Conservation (phyloP, 1,284 basidiomycete species). For the Anthracocystis setariae region DNA sequence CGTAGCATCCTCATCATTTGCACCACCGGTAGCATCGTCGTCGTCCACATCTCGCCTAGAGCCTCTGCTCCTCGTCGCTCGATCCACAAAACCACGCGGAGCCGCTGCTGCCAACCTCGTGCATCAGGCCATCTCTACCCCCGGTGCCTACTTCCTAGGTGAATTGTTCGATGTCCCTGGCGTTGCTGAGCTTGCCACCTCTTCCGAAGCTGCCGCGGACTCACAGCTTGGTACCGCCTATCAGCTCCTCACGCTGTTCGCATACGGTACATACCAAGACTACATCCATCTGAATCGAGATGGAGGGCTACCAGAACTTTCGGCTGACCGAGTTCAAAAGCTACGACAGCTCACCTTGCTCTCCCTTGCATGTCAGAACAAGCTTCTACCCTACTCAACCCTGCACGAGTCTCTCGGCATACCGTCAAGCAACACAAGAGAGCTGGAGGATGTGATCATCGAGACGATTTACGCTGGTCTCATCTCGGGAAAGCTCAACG, state of each 20-base stretch:
- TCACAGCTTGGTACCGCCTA: conserved; percentile 50
- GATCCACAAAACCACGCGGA: conserved; percentile 82
- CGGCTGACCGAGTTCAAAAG: conserved; percentile 79
- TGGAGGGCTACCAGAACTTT: conserved; percentile 69
- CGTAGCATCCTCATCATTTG: conserved; percentile 17
- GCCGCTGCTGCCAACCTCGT: conserved; percentile 89
- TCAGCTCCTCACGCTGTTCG: conserved; percentile 80
- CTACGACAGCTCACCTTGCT: conserved; percentile 91
- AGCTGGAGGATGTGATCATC: conserved; percentile 93
- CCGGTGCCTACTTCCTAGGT: conserved; percentile 87
- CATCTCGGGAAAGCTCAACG: conserved; percentile 87
- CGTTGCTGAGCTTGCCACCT: conserved; percentile 74
- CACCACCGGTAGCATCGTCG: conserved; percentile 8
- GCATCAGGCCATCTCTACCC: conserved; percentile 83
- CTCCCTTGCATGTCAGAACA: conserved; percentile 68
- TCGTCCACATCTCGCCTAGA: conserved; percentile 70
- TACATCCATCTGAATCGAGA: conserved; percentile 70
- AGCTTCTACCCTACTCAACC: conserved; percentile 31
- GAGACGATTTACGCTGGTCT: conserved; percentile 91
- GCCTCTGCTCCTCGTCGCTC: conserved; percentile 82
- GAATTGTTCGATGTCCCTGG: conserved; percentile 84
- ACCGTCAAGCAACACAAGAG: conserved; percentile 72
- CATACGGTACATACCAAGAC: conserved; percentile 80
- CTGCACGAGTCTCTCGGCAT: conserved; percentile 39
- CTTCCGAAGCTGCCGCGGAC: not conserved